Percentiles rank a stretch among this genome's conserved stretches.
Conservation (phyloP, 163 green algal species). For the Chloromonas sp. region DNA sequence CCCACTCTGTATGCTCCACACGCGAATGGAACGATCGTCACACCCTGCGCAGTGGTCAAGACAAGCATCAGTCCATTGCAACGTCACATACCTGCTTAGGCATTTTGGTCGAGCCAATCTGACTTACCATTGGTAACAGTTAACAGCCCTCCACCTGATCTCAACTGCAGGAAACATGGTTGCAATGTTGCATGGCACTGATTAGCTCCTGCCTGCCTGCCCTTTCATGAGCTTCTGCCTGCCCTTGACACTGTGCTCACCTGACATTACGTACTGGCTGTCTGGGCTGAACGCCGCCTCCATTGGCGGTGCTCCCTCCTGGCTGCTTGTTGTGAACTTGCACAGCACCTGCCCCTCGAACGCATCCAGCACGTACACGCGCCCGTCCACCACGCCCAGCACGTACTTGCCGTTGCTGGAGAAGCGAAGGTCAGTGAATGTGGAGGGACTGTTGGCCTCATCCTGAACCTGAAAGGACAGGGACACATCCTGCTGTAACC, state of each 20-base stretch:
- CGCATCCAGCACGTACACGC: slow-evolving; percentile 81
- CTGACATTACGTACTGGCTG: slow-evolving; percentile 74
- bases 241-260: background rate
- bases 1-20: slow-evolving; percentile 68
- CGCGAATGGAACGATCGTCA: slow-evolving; percentile 68
- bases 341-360: slow-evolving; percentile 50
- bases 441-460: slow-evolving; percentile 36
- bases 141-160: background rate
- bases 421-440: slow-evolving; percentile 67
- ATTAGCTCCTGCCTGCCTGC: too few species aligned
- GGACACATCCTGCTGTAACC: too few species aligned
- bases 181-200: too few species aligned
- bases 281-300: slow-evolving; percentile 80
- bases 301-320: slow-evolving; percentile 50
- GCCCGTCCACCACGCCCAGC: slow-evolving; percentile 64
- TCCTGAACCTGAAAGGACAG: slow-evolving; percentile 37
- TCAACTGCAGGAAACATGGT: too few species aligned
- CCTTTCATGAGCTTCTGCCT: too few species aligned
- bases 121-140: background rate
- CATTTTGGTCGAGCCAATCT: background rate
- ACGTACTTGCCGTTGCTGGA: slow-evolving; percentile 78
- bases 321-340: slow-evolving; percentile 49
- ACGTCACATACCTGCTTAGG: background rate
- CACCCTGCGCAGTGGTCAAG: slow-evolving; percentile 47
- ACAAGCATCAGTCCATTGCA: background rate